Conservation (phyloP, 441 rosid species). For the Melastoma candidum region DNA sequence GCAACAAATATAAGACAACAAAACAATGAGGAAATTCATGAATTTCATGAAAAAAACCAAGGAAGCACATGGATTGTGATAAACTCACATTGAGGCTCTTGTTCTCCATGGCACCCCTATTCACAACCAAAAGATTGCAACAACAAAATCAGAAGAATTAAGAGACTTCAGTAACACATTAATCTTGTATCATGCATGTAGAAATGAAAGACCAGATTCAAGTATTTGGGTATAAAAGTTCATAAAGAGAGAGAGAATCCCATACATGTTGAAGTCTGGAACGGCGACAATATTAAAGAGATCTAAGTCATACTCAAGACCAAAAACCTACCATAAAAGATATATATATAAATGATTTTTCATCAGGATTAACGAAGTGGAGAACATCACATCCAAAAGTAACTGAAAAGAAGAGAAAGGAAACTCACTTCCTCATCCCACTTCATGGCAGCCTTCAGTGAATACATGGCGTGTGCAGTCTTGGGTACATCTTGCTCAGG, state of each 20-base stretch:
- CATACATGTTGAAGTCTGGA: constrained; percentile 97
- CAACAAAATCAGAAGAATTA: not conserved
- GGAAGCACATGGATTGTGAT: not conserved
- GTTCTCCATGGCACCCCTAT: constrained; percentile 99
- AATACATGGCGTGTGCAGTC: constrained; percentile 97
- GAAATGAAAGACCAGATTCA: not conserved
- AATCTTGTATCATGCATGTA: not conserved
- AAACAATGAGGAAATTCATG: constrained; percentile 1
- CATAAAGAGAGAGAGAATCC: constrained; percentile 11
- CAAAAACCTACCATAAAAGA: constrained; percentile 58
- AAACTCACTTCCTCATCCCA: constrained; percentile 95
- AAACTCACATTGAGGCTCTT: constrained; percentile 81
- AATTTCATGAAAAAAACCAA: constrained; percentile 4
- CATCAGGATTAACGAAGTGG: not conserved
- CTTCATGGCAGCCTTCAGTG: constrained; percentile 94
- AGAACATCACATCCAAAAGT: constrained; percentile 3
- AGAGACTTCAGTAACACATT: not conserved
- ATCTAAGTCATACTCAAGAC: constrained; percentile 94
- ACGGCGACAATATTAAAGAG: constrained; percentile 95
- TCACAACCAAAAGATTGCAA: constrained; percentile 17
- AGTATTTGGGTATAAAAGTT: not conserved
- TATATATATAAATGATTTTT: constrained; percentile 9
- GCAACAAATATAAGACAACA: constrained; percentile 15
- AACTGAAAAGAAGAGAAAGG: constrained; percentile 4
- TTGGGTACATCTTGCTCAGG: constrained; percentile 85